Conservation (phyloP, 768 basidiomycete species). For the Agaricus blazei region DNA sequence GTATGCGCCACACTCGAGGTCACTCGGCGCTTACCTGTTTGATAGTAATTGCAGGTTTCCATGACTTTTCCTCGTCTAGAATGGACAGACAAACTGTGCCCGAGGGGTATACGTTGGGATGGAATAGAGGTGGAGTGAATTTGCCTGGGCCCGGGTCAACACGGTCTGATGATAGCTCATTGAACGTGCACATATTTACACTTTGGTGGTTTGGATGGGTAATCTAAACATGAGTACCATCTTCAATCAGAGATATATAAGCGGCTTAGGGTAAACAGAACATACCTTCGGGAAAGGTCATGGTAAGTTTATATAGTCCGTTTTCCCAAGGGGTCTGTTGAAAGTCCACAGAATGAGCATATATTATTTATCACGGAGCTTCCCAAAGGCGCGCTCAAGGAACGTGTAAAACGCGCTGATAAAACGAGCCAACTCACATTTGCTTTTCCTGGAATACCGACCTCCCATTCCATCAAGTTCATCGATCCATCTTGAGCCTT, state of each 20-base stretch:
- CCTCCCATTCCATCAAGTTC: conserved; percentile 98
- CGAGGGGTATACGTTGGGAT: conserved; percentile 98
- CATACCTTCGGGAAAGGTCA: conserved; percentile 97
- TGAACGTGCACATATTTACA: conserved; percentile 43
- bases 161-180: not conserved
- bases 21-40: conserved; percentile 67
- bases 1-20: not conserved
- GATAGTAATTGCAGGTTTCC: conserved; percentile 99
- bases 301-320: conserved; percentile 88
- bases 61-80: conserved; percentile 96
- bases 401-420: conserved; percentile 14
- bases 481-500: conserved; percentile 90
- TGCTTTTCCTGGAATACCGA: conserved; percentile 93
- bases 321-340: conserved; percentile 92
- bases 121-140: conserved; percentile 93
- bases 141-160: conserved; percentile 57
- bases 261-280: not conserved
- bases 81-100: conserved; percentile 98
- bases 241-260: not conserved
- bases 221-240: conserved; percentile 46
- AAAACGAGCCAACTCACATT: conserved; percentile 49
- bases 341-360: conserved; percentile 13
- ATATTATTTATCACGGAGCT: not conserved
- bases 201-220: conserved; percentile 93
- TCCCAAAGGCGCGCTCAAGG: not conserved